Base-by-base conservation (phyloP, 352 stramenopile genomes). In the Saprolegnia diclina region DNA sequence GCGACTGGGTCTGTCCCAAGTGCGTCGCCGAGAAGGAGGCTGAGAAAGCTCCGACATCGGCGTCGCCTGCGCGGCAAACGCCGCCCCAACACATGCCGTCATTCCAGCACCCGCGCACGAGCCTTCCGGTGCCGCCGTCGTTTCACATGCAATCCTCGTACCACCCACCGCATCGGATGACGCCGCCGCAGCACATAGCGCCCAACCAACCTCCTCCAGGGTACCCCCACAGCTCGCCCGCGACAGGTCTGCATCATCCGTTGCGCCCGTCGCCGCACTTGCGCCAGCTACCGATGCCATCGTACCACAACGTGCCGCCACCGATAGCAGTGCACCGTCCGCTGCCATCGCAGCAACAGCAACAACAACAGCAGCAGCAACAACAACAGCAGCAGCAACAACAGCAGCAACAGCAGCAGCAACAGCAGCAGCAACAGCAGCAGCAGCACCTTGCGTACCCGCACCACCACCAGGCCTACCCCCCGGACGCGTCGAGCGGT, bases 1-100 rank as follows among this genome's bases (percentile, higher is more conserved):
- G 57, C 11, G 57, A 66, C n/a, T 66, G 57, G 57, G 57, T 66
- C 4, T 66, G 57, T 55, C 57, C 57, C 14, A 24, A 55, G 24
- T 66, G 57, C n/a, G 38, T 44, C 38, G 11, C 29, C 1, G 37
- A 22, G 24, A 55, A 48, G 42, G 18, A 14, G 42, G 11, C 11
- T 7, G 42, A 48, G 42, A 48, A 14, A n/a, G 42, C 42, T 11
- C 42, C 13, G 18, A 14, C 18, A 1, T n/a, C 42, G 42, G 11
- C 42, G 42, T n/a, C 11, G 42, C 42, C 42, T n/a, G 11, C 42
- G 42, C 13, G 13, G 42, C 42, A 48, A 10, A 14, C 18, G 42
- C 42, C 11, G 18, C 42, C 11, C 13, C 42, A 48, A n/a, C 42
- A 48, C 5, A 35, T 35, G 42, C 42, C 42, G 42, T 48, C 42